These are phyloP conservation scores for Auricularia cornea DNA, from an alignment of 768 basidiomycete genomes.

Conservation along the genomic window DNA sequence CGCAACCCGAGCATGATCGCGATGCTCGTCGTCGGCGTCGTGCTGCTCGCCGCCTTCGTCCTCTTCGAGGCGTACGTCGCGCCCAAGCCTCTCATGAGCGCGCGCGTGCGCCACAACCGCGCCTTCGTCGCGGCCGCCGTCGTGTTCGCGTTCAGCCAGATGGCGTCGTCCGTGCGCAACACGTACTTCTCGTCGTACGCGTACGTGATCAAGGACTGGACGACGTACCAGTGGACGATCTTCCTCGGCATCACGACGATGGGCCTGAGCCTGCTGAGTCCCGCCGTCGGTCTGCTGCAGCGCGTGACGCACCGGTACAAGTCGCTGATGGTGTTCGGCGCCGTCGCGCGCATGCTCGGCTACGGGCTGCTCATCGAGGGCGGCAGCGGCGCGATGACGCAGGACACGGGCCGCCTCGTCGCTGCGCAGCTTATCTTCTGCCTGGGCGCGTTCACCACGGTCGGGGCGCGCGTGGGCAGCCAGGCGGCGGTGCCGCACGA, in stretches of 20 bases:
- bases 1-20: conserved; percentile 21
- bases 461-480: no score
- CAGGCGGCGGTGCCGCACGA: no score
- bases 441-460: no score
- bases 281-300: conserved; percentile 40
- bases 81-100: conserved; percentile 25
- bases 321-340: no score
- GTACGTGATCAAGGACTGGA: conserved; percentile 16
- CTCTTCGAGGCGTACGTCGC: conserved; percentile 26
- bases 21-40: conserved; percentile 23
- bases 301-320: conserved; percentile 38
- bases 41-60: conserved; percentile 20
- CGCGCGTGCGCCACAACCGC: conserved; percentile 27
- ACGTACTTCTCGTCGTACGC: conserved; percentile 17
- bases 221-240: conserved; percentile 17
- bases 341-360: no score
- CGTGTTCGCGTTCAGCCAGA: neutral
- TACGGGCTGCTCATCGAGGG: no score
- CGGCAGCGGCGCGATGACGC: no score
- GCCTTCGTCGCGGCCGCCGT: conserved; percentile 21
- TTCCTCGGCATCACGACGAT: conserved; percentile 36
- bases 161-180: neutral
- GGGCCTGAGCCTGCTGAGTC: conserved; percentile 38
- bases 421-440: no score
- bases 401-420: no score